phyloP scores from a whole-genome alignment of 257 asterid species.

The Solanum microdontum region DNA sequence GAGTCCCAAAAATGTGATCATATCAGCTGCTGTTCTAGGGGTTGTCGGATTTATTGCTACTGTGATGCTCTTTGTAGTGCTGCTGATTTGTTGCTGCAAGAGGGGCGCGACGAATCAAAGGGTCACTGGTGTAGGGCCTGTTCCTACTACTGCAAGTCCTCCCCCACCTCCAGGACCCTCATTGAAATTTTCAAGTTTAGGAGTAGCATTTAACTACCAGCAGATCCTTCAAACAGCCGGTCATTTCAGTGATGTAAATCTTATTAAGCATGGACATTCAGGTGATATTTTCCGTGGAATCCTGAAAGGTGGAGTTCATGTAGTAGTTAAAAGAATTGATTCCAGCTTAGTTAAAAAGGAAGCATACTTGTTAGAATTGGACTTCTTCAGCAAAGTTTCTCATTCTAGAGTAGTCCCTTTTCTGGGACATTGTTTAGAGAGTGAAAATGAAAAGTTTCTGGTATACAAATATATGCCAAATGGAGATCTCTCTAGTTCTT shows the following conservation, averaged over 20 bases:
- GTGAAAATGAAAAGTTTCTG: slow-evolving; percentile 69
- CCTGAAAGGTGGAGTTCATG: slow-evolving; percentile 62
- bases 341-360: slow-evolving; percentile 44
- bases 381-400: slow-evolving; percentile 53
- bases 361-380: slow-evolving; percentile 51
- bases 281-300: slow-evolving; percentile 65
- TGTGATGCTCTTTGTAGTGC: slow-evolving; percentile 16
- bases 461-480: slow-evolving; percentile 79
- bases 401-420: slow-evolving; percentile 73
- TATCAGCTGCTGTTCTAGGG: slow-evolving; percentile 68
- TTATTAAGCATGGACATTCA: slow-evolving; percentile 71
- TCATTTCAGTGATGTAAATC: slow-evolving; percentile 43
- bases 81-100: slow-evolving; percentile 48
- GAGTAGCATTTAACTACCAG: slow-evolving; percentile 60
- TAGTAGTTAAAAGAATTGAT: slow-evolving; percentile 61
- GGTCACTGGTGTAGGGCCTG: slow-evolving; percentile 51
- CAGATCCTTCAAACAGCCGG: slow-evolving; percentile 69
- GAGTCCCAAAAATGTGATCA: slow-evolving; percentile 27
- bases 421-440: slow-evolving; percentile 84
- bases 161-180: slow-evolving; percentile 33
- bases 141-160: slow-evolving; percentile 41
- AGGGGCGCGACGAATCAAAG: slow-evolving; percentile 38
- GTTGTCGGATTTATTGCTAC: slow-evolving; percentile 42
- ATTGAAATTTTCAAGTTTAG: slow-evolving; percentile 45
- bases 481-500: slow-evolving; percentile 65